These are phyloP conservation scores for Globisporangium spinosum DNA, from an alignment of 352 stramenopile genomes.

Conservation along the genomic window DNA sequence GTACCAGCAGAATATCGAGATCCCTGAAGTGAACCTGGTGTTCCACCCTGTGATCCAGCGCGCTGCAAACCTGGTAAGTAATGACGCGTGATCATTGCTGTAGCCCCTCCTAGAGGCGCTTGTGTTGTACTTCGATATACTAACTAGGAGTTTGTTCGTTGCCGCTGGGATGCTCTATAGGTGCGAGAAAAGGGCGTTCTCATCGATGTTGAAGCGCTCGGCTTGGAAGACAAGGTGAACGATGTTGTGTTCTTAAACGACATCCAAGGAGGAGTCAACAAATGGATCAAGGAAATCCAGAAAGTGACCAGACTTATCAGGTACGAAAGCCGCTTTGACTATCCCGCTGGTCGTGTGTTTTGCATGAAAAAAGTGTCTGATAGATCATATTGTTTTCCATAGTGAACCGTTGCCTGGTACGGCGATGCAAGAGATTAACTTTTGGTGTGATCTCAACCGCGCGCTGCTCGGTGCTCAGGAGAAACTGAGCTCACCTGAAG, in stretches of 20 bases:
- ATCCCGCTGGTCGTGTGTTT: background rate
- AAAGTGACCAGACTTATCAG: conserved; percentile 89
- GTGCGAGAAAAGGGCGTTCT: conserved; percentile 69
- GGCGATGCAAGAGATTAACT: conserved; percentile 93
- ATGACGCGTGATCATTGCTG: background rate
- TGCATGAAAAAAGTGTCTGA: background rate
- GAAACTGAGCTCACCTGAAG: conserved; percentile 85
- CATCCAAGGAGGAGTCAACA: conserved; percentile 88
- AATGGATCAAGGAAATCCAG: conserved; percentile 95
- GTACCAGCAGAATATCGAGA: conserved; percentile 94
- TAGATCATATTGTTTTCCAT: background rate
- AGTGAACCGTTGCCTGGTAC: conserved; percentile 84
- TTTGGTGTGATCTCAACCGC: conserved; percentile 91
- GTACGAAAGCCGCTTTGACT: conserved; percentile 14
- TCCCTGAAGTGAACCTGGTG: conserved; percentile 89
- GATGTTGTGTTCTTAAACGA: conserved; percentile 85
- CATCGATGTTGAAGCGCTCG: conserved; percentile 80
- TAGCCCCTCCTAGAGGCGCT: background rate
- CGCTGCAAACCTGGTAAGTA: conserved; percentile 58
- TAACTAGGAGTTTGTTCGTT: background rate
- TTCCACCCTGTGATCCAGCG: conserved; percentile 87
- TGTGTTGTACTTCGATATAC: background rate
- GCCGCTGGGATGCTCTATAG: conserved; percentile 14
- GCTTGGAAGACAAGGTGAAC: conserved; percentile 77
- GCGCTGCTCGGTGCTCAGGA: conserved; percentile 83